These are phyloP conservation scores for Colletotrichum ledebouriae DNA, from an alignment of 2,329 filamentous ascomycete species.

Conservation along the genomic window DNA sequence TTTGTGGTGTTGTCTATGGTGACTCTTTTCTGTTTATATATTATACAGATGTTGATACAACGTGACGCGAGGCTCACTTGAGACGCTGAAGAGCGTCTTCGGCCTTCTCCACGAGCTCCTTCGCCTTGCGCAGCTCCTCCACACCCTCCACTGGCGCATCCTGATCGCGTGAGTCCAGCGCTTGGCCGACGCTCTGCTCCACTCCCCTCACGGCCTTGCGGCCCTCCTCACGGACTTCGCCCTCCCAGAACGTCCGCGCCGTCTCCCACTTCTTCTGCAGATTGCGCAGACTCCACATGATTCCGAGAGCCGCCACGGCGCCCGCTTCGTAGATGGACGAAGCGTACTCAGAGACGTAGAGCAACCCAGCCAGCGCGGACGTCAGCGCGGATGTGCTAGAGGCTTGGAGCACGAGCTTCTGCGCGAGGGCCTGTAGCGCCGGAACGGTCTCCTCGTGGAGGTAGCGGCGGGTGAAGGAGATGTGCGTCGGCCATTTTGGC, in stretches of 20 bases:
- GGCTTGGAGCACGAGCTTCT: constrained; percentile 81
- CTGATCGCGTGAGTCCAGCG: constrained; percentile 55
- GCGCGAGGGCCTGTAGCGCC: constrained; percentile 78
- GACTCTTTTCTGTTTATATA: constrained; percentile 34
- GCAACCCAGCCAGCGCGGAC: constrained; percentile 65
- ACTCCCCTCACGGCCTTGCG: constrained; percentile 71
- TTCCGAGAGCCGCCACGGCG: constrained; percentile 71
- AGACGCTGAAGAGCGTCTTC: constrained; percentile 62
- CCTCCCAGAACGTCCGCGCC: constrained; percentile 73
- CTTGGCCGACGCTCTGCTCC: constrained; percentile 65
- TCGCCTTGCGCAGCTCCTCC: constrained; percentile 56
- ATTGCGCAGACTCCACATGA: constrained; percentile 69
- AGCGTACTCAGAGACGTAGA: constrained; percentile 69
- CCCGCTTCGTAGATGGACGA: constrained; percentile 71
- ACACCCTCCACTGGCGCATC: constrained; percentile 45
- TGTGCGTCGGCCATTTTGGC: constrained; percentile 78
- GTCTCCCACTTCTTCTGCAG: constrained; percentile 75
- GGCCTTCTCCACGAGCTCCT: constrained; percentile 62
- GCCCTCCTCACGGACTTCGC: constrained; percentile 75
- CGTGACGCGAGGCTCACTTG: constrained; percentile 52
- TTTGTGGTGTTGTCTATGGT: constrained; percentile 22
- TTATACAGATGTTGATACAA: constrained; percentile 41
- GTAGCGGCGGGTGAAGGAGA: constrained; percentile 77
- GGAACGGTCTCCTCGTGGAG: constrained; percentile 77
- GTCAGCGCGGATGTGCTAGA: constrained; percentile 78